A percentile compares a stretch with the other conserved stretches of the same genome.
Conservation (phyloP, 108 stramenopile genomes). For the Nitzschia putrida region DNA sequence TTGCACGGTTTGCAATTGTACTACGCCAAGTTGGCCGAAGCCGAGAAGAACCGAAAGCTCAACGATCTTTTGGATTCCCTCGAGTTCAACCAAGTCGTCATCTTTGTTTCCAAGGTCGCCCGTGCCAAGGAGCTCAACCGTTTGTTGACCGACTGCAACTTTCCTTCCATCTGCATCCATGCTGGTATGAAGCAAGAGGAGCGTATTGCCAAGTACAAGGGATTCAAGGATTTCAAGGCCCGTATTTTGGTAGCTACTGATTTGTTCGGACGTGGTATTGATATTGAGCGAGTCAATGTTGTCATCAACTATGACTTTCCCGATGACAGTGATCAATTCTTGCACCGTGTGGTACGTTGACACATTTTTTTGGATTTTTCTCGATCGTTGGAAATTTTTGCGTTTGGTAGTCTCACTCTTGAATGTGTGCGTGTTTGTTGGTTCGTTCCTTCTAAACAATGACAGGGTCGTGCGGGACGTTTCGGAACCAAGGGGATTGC, state of each 20-base stretch:
- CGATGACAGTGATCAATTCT: constrained; percentile 95
- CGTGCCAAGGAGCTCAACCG: constrained; percentile 91
- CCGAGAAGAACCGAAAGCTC: constrained; percentile 98
- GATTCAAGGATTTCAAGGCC: constrained; percentile 97
- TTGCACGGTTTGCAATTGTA: constrained; percentile 99
- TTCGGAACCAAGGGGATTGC: constrained; percentile 99
- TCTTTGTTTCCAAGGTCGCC: constrained; percentile 97
- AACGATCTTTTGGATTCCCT: constrained; percentile 97
- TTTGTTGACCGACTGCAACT: constrained; percentile 98
- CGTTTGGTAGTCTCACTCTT: background rate
- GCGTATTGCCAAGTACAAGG: constrained; percentile 95
- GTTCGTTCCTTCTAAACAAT: no score
- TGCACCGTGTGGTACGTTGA: constrained; percentile 82
- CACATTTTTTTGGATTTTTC: background rate
- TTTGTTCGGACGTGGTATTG: constrained; percentile 99
- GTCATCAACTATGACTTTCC: constrained; percentile 99
- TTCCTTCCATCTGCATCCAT: constrained; percentile 98
- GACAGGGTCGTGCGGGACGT: constrained; percentile 93
- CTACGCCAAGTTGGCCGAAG: constrained; percentile 95
- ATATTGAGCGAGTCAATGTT: constrained; percentile 99
- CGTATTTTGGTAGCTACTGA: constrained; percentile 99
- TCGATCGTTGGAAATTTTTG: background rate
- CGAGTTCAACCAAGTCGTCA: constrained; percentile 99
- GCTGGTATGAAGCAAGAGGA: constrained; percentile 96
- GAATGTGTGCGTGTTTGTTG: no score